Evolutionary conservation across 164 flowering plant genomes (phyloP).

Genomic region (Aristolochia contorta): DNA sequence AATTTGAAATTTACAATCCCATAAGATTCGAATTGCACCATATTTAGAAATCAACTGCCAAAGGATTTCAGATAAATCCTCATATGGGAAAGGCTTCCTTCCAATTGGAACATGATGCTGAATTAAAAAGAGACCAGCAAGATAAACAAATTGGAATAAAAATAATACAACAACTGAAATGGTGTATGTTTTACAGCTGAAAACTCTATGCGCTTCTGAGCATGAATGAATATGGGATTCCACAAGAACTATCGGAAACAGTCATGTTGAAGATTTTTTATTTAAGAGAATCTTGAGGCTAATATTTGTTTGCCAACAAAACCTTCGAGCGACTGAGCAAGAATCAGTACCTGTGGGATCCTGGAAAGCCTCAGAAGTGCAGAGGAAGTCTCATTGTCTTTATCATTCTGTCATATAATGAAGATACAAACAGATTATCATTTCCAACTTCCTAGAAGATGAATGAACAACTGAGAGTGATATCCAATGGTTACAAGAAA

Average conservation of each 20-base stretch:
- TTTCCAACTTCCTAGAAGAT: background rate
- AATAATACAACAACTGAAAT: background rate
- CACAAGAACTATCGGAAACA: background rate
- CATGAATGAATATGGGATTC: background rate
- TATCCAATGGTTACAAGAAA: too few species aligned
- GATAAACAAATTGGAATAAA: background rate
- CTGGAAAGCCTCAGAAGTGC: conserved; percentile 54
- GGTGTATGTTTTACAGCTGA: background rate
- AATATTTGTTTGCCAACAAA: too few species aligned
- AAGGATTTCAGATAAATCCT: conserved; percentile 43
- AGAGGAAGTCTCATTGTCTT: conserved; percentile 44
- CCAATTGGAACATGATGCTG: conserved; percentile 82
- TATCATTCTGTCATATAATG: conserved; percentile 39
- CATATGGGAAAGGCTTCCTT: conserved; percentile 52
- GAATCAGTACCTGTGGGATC: conserved; percentile 60
- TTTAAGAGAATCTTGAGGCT: too few species aligned
- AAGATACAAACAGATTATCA: background rate
- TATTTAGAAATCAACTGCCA: conserved; percentile 55
- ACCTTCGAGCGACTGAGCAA: background rate
- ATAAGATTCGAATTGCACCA: conserved; percentile 82
- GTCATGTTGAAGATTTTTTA: too few species aligned
- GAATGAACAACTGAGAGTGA: background rate
- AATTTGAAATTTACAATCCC: conserved; percentile 53
- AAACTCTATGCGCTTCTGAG: background rate
- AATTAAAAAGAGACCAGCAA: conserved; percentile 77